These are phyloP conservation scores for Achaetomium macrosporum DNA, from an alignment of 2,329 filamentous ascomycete genomes.

Conservation along the genomic window DNA sequence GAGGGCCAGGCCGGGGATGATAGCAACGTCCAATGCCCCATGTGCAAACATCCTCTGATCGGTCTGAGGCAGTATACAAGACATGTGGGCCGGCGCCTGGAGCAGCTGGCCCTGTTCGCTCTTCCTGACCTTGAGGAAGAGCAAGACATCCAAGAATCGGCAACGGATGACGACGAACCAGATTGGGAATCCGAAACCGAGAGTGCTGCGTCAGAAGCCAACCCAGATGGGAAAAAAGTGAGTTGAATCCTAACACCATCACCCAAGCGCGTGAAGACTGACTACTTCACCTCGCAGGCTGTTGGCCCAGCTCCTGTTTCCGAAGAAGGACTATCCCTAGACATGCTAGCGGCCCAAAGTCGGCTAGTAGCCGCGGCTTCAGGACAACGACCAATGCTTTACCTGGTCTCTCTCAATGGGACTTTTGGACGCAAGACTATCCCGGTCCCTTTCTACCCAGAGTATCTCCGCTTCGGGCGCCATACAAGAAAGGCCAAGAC, in stretches of 20 bases:
- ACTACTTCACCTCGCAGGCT: too few species aligned
- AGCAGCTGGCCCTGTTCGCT: slow-evolving; percentile 9
- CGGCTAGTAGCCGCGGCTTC: slow-evolving; percentile 43
- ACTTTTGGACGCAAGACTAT: slow-evolving; percentile 98
- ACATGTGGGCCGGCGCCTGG: slow-evolving; percentile 7
- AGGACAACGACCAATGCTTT: slow-evolving; percentile 67
- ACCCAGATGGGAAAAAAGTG: too few species aligned
- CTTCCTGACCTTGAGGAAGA: slow-evolving; percentile 4
- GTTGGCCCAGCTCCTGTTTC: too few species aligned
- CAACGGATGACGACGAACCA: too few species aligned
- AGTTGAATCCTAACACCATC: too few species aligned
- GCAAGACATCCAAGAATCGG: neutral
- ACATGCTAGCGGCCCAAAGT: slow-evolving; percentile 33
- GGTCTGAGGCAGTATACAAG: neutral
- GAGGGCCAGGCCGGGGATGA: neutral
- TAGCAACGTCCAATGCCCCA: neutral
- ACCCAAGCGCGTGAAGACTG: too few species aligned
- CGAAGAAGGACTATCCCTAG: slow-evolving; percentile 15
- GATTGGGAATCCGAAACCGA: too few species aligned
- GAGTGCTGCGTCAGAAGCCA: too few species aligned
- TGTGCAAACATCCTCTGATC: neutral
- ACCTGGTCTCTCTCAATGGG: slow-evolving; percentile 84
- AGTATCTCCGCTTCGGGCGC: slow-evolving; percentile 87
- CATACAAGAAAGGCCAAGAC: slow-evolving; percentile 97
- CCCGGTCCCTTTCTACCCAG: slow-evolving; percentile 85